These are phyloP conservation scores for Apiotrichum gamsii DNA, from an alignment of 1,284 basidiomycete species.

Conservation along the genomic window DNA sequence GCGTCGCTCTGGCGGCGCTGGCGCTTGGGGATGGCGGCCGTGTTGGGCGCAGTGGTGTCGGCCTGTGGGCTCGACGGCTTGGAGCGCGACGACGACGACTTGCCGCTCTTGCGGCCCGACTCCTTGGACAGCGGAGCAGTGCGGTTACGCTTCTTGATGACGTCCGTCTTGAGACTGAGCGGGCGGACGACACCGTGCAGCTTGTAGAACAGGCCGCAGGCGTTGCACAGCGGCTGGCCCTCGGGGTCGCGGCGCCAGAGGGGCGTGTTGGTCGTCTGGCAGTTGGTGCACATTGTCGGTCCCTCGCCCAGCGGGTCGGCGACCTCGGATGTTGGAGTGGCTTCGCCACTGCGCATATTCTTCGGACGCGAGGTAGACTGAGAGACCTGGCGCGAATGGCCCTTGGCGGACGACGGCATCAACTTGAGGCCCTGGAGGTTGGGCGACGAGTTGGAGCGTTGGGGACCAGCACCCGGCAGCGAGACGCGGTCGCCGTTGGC, in stretches of 20 bases:
- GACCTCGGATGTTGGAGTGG: constrained; percentile 3
- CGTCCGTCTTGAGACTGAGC: constrained; percentile 88
- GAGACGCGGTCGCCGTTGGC: constrained; percentile 21
- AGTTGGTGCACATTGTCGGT: constrained; percentile 86
- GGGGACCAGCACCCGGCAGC: constrained; percentile 13
- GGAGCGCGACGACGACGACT: constrained; percentile 7
- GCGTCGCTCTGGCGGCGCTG: constrained; percentile 13
- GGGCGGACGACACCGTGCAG: constrained; percentile 90
- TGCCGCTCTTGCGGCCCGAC: constrained; percentile 3
- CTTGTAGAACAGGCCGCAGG: constrained; percentile 88
- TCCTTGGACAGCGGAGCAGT: constrained; percentile 15
- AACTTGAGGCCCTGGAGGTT: constrained; percentile 34
- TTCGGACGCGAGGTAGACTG: background rate
- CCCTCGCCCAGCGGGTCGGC: constrained; percentile 47
- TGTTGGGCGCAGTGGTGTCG: constrained; percentile 1
- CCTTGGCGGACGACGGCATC: background rate
- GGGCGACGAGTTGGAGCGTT: constrained; percentile 42
- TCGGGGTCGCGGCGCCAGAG: constrained; percentile 93
- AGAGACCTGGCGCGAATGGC: background rate
- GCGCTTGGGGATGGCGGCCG: constrained; percentile 15
- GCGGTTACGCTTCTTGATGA: constrained; percentile 75
- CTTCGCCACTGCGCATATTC: constrained; percentile 5
- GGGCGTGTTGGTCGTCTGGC: constrained; percentile 90
- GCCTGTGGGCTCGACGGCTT: constrained; percentile 13
- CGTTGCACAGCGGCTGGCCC: constrained; percentile 84